Evolutionary conservation across 306 rosid genomes (phyloP).

Genomic region (Inga oerstediana): DNA sequence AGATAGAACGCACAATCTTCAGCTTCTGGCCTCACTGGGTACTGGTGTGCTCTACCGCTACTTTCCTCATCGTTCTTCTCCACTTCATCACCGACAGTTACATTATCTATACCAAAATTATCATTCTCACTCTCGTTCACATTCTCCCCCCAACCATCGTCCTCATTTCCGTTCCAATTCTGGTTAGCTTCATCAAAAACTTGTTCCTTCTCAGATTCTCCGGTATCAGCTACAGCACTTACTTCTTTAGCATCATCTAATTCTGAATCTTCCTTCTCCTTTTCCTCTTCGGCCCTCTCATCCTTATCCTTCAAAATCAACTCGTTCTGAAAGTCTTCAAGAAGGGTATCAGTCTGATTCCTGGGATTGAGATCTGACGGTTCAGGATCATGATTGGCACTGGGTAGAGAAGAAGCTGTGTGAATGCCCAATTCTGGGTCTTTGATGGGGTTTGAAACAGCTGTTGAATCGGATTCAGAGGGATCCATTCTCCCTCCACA

Average conservation of each 20-base stretch:
- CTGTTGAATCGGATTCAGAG: constrained; percentile 52
- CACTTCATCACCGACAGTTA: constrained; percentile 27
- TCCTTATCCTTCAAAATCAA: constrained; percentile 44
- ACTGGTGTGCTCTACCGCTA: constrained; percentile 40
- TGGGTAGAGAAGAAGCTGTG: constrained; percentile 34
- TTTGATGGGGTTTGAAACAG: constrained; percentile 26
- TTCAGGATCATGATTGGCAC: constrained; percentile 43
- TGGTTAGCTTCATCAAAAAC: constrained; percentile 28
- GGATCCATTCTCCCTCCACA: constrained; percentile 87
- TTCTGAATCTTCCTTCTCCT: constrained; percentile 30
- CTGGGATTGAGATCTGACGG: constrained; percentile 45
- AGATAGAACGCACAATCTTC: constrained; percentile 87
- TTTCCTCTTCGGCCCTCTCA: constrained; percentile 32
- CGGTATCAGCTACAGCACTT: constrained; percentile 27
- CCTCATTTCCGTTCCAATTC: constrained; percentile 40
- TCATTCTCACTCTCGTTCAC: constrained; percentile 43
- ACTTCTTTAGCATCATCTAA: constrained; percentile 32
- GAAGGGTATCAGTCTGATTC: constrained; percentile 29
- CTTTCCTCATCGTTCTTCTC: constrained; percentile 33
- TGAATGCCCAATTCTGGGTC: constrained; percentile 30
- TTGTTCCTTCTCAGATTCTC: constrained; percentile 38
- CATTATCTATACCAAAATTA: background rate
- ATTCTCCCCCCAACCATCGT: constrained; percentile 44
- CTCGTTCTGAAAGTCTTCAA: constrained; percentile 42
- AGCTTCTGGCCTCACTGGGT: constrained; percentile 91